phyloP scores from a whole-genome alignment of 1,284 basidiomycete species.

The Sutorius eximius region DNA sequence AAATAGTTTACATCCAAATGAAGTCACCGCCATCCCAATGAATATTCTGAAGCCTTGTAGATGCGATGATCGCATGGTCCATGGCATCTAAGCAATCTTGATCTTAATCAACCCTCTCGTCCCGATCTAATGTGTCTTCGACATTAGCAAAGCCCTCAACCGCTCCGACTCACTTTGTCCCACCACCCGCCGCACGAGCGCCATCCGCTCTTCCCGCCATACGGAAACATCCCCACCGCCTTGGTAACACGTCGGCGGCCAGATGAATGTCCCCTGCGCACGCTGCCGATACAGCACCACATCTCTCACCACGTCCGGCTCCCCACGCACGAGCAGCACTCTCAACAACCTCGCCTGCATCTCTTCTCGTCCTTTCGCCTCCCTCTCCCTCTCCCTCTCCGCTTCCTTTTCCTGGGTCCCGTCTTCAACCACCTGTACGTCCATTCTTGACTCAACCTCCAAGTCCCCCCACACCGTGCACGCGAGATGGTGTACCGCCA shows the following conservation, averaged over 20 bases:
- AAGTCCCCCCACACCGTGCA: constrained; percentile 66
- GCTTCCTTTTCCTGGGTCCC: not conserved
- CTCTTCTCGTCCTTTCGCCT: constrained; percentile 6
- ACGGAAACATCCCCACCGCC: constrained; percentile 6
- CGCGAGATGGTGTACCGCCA: constrained; percentile 83
- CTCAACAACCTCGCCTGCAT: constrained; percentile 48
- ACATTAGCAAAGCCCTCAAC: constrained; percentile 5
- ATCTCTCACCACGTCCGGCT: constrained; percentile 48
- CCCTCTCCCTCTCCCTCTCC: not conserved
- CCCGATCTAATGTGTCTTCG: not conserved
- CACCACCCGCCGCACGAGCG: constrained; percentile 14
- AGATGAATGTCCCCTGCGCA: constrained; percentile 25
- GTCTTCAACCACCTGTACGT: constrained; percentile 31
- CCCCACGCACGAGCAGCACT: constrained; percentile 52
- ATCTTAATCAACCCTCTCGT: not conserved
- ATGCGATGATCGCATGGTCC: too few species aligned
- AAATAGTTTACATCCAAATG: too few species aligned
- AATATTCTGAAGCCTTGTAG: too few species aligned
- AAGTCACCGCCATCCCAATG: too few species aligned
- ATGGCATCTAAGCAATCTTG: not conserved
- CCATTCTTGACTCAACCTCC: constrained; percentile 37
- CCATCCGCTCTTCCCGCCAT: constrained; percentile 20
- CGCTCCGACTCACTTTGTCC: constrained; percentile 9
- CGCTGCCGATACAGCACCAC: constrained; percentile 54
- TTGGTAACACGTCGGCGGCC: constrained; percentile 44